Evolutionary conservation across 176 grass and related monocot genomes (phyloP), one percentile per base, ranked within the genome.

Genomic region (Secale cereale): DNA sequence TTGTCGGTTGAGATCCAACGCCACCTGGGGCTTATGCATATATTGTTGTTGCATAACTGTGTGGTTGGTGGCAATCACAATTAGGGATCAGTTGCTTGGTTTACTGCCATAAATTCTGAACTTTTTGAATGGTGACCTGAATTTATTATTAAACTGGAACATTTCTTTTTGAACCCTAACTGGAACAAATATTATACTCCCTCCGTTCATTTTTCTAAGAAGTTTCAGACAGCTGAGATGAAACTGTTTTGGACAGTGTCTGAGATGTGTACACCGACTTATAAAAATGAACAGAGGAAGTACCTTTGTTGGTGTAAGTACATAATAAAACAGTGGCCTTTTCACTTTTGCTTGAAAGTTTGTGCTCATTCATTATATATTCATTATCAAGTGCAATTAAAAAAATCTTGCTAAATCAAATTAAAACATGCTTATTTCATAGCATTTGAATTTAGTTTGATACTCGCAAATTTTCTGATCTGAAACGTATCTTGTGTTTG

Each of bases 371-470:
- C 27, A 25, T 20, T 74, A 59, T 7, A 14, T 7, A 14, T n/a
- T 59, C 17, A 78, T 20, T 26, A 26, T 82, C 36, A 16, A 65
- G 43, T 31, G 48, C 14, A 29, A 33, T 10, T 52, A 8, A 14
- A 23, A 7, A 0, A 6, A 0, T 5, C 65, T 74, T 14, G 41
- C 41, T 45, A 14, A 45, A 45, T 14, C 41, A 45, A 45, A 45
- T 14, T 45, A 45, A 45, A 45, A 14, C 41, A 45, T 45, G 41
- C 3, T 43, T 9, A 1, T 10, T 39, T 39, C 0, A 10, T 54
- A 28, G 23, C 20, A 26, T 70, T 81, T 89, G 5, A 31, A 63
- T 85, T 20, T 85, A 70, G 37, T 46, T 68, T 28, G 48, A 9
- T 57, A 22, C 10, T 68, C 39, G 6, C 80, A 17, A 31, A 3